These are phyloP conservation scores for Entrophospora sp. DNA, from an alignment of 192 early-diverging fungal species.

Conservation along the genomic window DNA sequence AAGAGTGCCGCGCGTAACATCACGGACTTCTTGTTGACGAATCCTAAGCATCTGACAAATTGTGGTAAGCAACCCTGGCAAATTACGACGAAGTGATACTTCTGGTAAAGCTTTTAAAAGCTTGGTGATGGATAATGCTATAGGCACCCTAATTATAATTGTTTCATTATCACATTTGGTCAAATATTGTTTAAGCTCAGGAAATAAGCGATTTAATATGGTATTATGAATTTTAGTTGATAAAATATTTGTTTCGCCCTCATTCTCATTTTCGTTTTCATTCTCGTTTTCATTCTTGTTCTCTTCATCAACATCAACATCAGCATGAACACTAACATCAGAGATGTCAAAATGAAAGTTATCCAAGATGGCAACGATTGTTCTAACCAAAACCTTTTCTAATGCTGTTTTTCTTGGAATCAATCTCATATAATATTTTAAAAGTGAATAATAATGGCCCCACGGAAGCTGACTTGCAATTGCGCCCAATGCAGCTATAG, in stretches of 20 bases:
- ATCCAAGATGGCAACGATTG: slow-evolving; percentile 75
- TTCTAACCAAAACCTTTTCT: slow-evolving; percentile 78
- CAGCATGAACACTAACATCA: slow-evolving; percentile 18
- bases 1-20: slow-evolving; percentile 77
- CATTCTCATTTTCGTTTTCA: slow-evolving; percentile 24
- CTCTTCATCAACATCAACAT: slow-evolving; percentile 26
- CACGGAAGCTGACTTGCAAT: slow-evolving; percentile 68
- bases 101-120: slow-evolving; percentile 76
- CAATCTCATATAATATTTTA: slow-evolving; percentile 65
- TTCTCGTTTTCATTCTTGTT: slow-evolving; percentile 24
- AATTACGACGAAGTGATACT: slow-evolving; percentile 62
- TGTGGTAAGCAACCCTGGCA: slow-evolving; percentile 80
- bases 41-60: slow-evolving; percentile 82
- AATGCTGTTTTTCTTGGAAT: slow-evolving; percentile 55
- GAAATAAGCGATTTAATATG: slow-evolving; percentile 71
- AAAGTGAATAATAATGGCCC: slow-evolving; percentile 69
- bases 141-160: slow-evolving; percentile 70
- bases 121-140: slow-evolving; percentile 78
- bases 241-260: slow-evolving; percentile 26
- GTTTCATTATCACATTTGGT: slow-evolving; percentile 65
- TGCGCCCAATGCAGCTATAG: slow-evolving; percentile 65
- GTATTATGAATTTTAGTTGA: slow-evolving; percentile 58
- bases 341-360: slow-evolving; percentile 87
- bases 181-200: slow-evolving; percentile 70
- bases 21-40: slow-evolving; percentile 75